These are phyloP conservation scores for Plasmodium vivax DNA, from an alignment of 169 alveolate species.

Conservation along the genomic window DNA sequence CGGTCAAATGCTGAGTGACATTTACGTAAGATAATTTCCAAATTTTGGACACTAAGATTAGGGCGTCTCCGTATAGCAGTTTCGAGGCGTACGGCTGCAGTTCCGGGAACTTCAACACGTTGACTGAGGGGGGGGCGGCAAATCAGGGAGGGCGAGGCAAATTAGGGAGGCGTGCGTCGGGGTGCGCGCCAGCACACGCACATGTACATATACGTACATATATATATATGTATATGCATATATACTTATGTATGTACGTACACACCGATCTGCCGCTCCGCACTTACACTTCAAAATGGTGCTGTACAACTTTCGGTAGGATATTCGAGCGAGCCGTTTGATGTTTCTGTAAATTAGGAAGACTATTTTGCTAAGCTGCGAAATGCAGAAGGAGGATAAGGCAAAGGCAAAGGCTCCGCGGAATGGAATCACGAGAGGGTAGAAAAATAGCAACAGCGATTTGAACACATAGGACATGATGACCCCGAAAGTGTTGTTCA, in stretches of 20 bases:
- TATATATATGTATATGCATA: neutral
- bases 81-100: constrained; percentile 45
- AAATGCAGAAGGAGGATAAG: constrained; percentile 58
- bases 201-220: neutral
- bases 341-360: constrained; percentile 22
- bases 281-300: constrained; percentile 36
- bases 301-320: constrained; percentile 14
- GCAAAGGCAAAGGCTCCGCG: constrained; percentile 74
- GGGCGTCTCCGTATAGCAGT: constrained; percentile 63
- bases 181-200: neutral
- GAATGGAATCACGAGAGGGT: constrained; percentile 49
- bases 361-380: constrained; percentile 47
- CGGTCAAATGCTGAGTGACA: constrained; percentile 15
- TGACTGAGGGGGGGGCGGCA: constrained; percentile 4
- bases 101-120: constrained; percentile 9
- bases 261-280: neutral
- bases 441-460: constrained; percentile 36
- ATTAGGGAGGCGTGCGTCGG: neutral
- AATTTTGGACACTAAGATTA: constrained; percentile 55
- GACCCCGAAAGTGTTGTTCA: constrained; percentile 57
- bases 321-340: constrained; percentile 29
- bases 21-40: constrained; percentile 72
- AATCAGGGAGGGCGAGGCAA: neutral
- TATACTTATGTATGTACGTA: constrained; percentile 3
- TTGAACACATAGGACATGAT: constrained; percentile 62